A percentile compares a stretch with the other conserved stretches of the same genome.
These are phyloP conservation scores for Rhazya stricta DNA, from an alignment of 257 asterid species.

Conservation along the genomic window DNA sequence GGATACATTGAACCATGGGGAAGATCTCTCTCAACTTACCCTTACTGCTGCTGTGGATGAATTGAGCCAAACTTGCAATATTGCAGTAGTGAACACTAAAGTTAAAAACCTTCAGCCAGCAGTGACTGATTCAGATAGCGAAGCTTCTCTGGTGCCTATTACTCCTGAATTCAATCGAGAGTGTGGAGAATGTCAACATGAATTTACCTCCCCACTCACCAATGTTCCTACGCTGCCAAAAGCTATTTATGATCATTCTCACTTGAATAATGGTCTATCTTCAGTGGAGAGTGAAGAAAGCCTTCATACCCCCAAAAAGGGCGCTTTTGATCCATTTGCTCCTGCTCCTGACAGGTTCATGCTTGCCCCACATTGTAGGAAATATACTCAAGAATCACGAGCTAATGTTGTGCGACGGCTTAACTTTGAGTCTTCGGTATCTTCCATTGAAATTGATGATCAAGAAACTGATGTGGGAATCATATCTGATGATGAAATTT, in stretches of 20 bases:
- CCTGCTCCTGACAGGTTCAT: constrained; percentile 38
- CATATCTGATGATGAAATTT: constrained; percentile 27
- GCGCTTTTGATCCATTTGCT: constrained; percentile 49
- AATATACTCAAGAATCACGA: constrained; percentile 25
- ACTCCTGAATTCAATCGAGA: constrained; percentile 41
- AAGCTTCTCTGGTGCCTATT: constrained; percentile 24
- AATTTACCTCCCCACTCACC: constrained; percentile 21
- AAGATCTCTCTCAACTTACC: constrained; percentile 12
- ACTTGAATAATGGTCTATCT: not conserved
- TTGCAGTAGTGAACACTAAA: not conserved
- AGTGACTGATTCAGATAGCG: not conserved
- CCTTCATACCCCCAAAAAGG: constrained; percentile 34
- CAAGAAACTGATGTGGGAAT: constrained; percentile 4
- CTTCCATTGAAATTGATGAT: constrained; percentile 9
- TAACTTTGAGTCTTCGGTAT: constrained; percentile 18
- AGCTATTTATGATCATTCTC: constrained; percentile 10
- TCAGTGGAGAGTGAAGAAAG: constrained; percentile 6
- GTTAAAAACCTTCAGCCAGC: not conserved
- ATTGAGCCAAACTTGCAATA: not conserved
- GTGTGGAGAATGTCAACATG: constrained; percentile 2
- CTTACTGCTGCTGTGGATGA: not conserved
- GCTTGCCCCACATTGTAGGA: constrained; percentile 41
- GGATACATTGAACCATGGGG: constrained; percentile 15
- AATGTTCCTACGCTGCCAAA: constrained; percentile 21
- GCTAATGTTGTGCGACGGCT: constrained; percentile 36